Conservation (phyloP, 495 filamentous ascomycete species). For the Staphylotrichum longicolle region DNA sequence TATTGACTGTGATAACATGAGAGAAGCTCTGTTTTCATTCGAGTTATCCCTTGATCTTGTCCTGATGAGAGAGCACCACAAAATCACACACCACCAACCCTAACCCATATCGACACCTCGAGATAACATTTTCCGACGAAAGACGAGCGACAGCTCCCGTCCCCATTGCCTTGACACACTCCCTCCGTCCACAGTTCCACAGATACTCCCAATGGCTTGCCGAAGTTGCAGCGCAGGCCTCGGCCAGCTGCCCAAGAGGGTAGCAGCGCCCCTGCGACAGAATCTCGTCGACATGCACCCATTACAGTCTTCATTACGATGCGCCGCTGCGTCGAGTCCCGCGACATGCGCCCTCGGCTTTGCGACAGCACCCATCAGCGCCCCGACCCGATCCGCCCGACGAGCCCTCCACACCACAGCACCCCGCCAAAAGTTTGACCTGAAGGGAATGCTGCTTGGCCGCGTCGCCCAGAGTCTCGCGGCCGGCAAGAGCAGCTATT, state of each 20-base stretch:
- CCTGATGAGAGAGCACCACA: neutral
- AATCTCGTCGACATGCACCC: conserved; percentile 5
- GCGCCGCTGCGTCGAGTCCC: conserved; percentile 2
- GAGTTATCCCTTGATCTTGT: neutral
- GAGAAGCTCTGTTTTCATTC: neutral
- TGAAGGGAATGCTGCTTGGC: conserved; percentile 11
- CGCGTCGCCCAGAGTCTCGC: conserved; percentile 11
- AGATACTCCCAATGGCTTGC: conserved; percentile 31
- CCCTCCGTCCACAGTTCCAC: neutral
- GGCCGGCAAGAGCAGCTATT: conserved; percentile 25
- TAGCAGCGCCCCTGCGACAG: conserved; percentile 19
- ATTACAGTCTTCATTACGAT: conserved; percentile 2
- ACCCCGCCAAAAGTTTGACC: conserved; percentile 2
- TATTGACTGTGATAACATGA: no score
- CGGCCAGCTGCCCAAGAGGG: conserved; percentile 22
- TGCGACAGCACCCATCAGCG: neutral
- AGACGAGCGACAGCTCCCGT: neutral
- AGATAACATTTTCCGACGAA: conserved; percentile 15
- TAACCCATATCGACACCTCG: conserved; percentile 23
- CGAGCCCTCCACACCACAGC: conserved; percentile 19
- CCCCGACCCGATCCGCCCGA: neutral
- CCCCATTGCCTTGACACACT: neutral
- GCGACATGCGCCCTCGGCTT: neutral
- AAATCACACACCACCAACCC: conserved; percentile 17
- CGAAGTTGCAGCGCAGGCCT: conserved; percentile 28